phyloP scores from a whole-genome alignment of 139 green algal genomes.

The Gonium pectorale region DNA sequence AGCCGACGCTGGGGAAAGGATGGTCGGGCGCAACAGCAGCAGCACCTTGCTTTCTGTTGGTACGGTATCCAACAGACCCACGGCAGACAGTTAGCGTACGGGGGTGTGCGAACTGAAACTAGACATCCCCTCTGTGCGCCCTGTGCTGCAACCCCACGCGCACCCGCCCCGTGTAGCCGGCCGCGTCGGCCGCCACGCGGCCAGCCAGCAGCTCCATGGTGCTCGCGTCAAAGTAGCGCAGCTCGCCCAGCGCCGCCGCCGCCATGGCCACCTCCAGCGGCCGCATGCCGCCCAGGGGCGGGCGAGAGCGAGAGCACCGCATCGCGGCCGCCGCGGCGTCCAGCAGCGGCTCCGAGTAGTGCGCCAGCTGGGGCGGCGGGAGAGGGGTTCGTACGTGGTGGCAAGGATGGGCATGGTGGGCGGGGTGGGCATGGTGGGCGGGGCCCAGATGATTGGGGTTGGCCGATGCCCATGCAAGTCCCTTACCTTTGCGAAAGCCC shows the following conservation, averaged over 20 bases:
- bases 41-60: too few species aligned
- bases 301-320: neutral
- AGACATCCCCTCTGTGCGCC: too few species aligned
- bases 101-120: too few species aligned
- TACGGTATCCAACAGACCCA: too few species aligned
- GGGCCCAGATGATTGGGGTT: too few species aligned
- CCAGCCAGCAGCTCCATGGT: conserved; percentile 13
- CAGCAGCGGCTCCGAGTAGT: conserved; percentile 18
- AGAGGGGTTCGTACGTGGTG: too few species aligned
- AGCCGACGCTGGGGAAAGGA: too few species aligned
- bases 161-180: neutral
- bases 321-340: neutral
- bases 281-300: neutral
- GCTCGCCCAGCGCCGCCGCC: conserved; percentile 2
- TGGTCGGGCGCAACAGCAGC: too few species aligned
- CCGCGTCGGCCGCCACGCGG: neutral
- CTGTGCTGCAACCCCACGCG: too few species aligned
- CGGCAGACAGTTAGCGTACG: too few species aligned
- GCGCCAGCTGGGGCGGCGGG: conserved; percentile 1
- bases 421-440: neutral
- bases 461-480: too few species aligned
- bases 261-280: conserved; percentile 12
- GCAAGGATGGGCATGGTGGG: neutral
- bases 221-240: neutral
- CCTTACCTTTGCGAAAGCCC: conserved; percentile 23